Evolutionary conservation across 139 green algal species (phyloP), one percentile per base, ranked within the genome.

Genomic region (Picochlorum sp.): DNA sequence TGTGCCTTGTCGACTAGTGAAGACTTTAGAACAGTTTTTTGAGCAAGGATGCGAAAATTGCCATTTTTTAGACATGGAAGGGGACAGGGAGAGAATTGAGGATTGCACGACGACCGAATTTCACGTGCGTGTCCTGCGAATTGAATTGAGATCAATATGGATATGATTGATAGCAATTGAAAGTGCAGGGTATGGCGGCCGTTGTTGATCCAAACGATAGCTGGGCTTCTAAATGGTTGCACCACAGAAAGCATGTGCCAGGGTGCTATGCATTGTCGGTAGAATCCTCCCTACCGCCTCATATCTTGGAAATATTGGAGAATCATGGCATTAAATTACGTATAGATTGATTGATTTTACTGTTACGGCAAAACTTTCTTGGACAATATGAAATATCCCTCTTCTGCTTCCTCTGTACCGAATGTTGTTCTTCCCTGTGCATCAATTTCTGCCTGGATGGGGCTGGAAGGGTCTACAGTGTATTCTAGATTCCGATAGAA

Each of bases 41-140:
- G 71, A 78, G 49, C 68, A 81, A 66, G 85, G 86, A 30, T 92
- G 86, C 51, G 86, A 92, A 49, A 92, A 92, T 49, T 92, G 85
- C 65, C 57, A 57, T 13, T 89, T 70, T 60, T 61, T 90, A 49
- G 59, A 69, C 3, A 74, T 88, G 66, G 72, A 84, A 26, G 70
- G 59, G 2, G 78, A 89, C 44, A 67, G 73, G 23, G 74, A 82
- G 24, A 65, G 71, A 4, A 71, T 89, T 1, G 65, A 74, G 11
- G 75, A 89, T 56, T 85, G 60, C 74, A 92, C 86, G 3, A 90
- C 85, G 0, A 71, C 78, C 23, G 88, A 88, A 62, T 92, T 92
- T 55, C 77, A 75, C 74, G 85, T 88, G 49, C 56, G 80, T 26
- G 11, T 20, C 14, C 44, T 49, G 47, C 5, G 11, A 20, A 21